Base-by-base conservation (phyloP, 2,329 filamentous ascomycete species). In the Trichoderma atrobrunneum region DNA sequence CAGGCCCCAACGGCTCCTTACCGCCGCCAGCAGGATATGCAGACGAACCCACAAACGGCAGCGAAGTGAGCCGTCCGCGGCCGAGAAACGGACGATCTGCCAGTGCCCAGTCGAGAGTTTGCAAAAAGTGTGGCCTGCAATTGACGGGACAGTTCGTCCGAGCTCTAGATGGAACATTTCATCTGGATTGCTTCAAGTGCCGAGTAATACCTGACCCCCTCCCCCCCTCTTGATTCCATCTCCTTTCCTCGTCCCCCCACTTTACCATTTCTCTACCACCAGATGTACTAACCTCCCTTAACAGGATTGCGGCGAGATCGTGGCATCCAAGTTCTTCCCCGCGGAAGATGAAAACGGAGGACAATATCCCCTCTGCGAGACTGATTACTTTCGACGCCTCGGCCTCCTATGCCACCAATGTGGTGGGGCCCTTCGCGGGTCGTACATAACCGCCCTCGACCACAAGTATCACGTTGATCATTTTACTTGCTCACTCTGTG, bases 391-490 rank as follows among this genome's bases (percentile, higher is more conserved):
- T 82, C 90, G 94, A 77, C 90, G 96, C 73, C 89, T 99, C 21
- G 94, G 95, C 74, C 87, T 99, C 59, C 87, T 99, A 57, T 99
- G 96, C 82, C 93, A 93, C 81, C 91, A 96, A 74, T 99, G 96
- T 80, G 94, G 94, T 75, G 94, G 94, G 72, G 96, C 96, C 62
- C 88, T 99, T 24, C 92, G 96, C 74, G 96, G 96, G 61, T 98
- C 96, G 5, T 99, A 99, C 83, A 99, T 99, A 79, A 99, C 96
- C 18, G 96, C 96, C 4, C 88, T 99, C 69, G 96, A 99, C 77
- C 93, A 94, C 78, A 99, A 99, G 84, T 99, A 99, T 82, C 96
- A 98, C 82, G 97, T 99, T 76, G 95, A 98, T 81, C 96, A 99
- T 83, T 99, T 99, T 79, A 99, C 96, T 48, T 99, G 96, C 83